A percentile compares a stretch with the other conserved stretches of the same genome.
phyloP scores from a whole-genome alignment of 331 rosid species.

The Malus hybrid region DNA sequence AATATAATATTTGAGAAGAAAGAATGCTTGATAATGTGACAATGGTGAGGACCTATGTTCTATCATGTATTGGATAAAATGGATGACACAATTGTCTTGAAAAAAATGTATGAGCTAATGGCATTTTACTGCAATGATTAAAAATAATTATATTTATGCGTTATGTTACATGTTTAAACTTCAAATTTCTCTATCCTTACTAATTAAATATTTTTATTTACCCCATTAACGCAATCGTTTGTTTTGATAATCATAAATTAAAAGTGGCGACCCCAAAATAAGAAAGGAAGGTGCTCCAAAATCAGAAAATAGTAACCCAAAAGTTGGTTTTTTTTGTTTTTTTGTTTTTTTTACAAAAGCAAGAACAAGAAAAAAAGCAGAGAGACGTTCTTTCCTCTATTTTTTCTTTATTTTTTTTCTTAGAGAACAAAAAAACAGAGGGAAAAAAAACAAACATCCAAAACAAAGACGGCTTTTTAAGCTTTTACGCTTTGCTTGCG shows the following conservation, averaged over 20 bases:
- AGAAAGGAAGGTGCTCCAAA: neutral
- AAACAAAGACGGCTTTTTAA: conserved; percentile 19
- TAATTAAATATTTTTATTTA: no score
- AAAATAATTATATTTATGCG: no score
- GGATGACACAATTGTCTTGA: no score
- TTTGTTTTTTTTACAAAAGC: conserved; percentile 3
- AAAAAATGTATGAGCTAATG: no score
- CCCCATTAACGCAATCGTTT: no score
- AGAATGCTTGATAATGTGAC: neutral
- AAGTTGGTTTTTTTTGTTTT: neutral
- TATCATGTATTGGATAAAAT: no score
- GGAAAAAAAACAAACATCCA: conserved; percentile 21
- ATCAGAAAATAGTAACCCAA: neutral
- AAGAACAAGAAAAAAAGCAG: conserved; percentile 35
- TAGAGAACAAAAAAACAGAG: conserved; percentile 16
- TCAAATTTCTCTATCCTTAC: no score
- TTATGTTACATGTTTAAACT: accelerated
- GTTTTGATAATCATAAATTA: neutral
- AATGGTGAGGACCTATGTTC: neutral
- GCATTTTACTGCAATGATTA: accelerated
- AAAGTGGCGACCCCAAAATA: neutral
- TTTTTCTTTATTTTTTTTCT: neutral
- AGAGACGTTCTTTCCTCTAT: conserved; percentile 2
- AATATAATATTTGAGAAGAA: neutral
- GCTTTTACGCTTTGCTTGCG: conserved; percentile 36